Evolutionary conservation across 1,139 yeast species (phyloP).

Genomic region (Tardiomyces depauwii): DNA sequence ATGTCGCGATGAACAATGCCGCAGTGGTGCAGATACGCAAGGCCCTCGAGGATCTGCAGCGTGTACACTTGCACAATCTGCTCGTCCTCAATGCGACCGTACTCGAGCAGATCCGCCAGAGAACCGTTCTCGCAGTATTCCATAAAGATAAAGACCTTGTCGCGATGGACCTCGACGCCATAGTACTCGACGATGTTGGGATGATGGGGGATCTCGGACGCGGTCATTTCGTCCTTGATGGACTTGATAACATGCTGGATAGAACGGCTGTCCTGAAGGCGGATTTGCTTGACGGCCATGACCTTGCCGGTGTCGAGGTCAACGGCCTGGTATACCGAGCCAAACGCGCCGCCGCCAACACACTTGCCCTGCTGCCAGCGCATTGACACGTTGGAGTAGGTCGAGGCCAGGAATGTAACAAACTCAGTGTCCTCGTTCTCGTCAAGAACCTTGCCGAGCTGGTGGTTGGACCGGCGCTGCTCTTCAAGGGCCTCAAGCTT

Average conservation of each 20-base stretch:
- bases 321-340: constrained; percentile 85
- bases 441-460: constrained; percentile 83
- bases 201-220: constrained; percentile 85
- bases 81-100: constrained; percentile 94
- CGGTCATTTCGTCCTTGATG: constrained; percentile 94
- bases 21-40: constrained; percentile 87
- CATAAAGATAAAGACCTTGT: constrained; percentile 91
- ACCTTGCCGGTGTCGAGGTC: constrained; percentile 93
- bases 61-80: constrained; percentile 86
- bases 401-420: constrained; percentile 75
- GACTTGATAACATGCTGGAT: constrained; percentile 79
- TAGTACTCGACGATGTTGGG: constrained; percentile 94
- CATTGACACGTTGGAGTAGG: constrained; percentile 81
- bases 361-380: constrained; percentile 96
- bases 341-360: constrained; percentile 94
- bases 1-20: constrained; percentile 97
- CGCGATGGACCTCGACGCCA: constrained; percentile 96
- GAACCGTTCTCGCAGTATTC: constrained; percentile 98
- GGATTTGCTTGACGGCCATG: constrained; percentile 93
- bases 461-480: constrained; percentile 39
- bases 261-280: constrained; percentile 81
- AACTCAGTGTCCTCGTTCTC: constrained; percentile 84
- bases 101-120: constrained; percentile 66
- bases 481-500: constrained; percentile 51
- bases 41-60: constrained; percentile 86